Percentiles rank a stretch among this genome's conserved stretches.
phyloP scores from a whole-genome alignment of 2,329 filamentous ascomycete genomes.

The Beauveria pseudobassiana region DNA sequence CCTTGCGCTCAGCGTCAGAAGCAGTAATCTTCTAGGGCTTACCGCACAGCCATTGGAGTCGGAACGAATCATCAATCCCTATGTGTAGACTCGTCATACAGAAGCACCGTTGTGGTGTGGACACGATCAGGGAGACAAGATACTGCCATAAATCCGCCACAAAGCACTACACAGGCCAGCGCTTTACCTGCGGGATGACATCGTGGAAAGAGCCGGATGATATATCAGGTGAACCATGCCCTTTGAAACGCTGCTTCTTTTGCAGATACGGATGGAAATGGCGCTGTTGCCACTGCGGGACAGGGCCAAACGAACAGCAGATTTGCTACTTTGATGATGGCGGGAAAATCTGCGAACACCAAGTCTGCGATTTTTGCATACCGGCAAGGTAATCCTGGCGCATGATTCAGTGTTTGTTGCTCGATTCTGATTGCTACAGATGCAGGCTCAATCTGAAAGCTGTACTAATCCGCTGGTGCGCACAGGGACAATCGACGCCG shows the following conservation, averaged over 20 bases:
- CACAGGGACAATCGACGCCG: background rate
- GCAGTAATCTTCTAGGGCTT: too few species aligned
- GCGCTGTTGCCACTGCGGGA: conserved; percentile 9
- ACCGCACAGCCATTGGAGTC: background rate
- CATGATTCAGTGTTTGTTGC: background rate
- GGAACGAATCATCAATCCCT: background rate
- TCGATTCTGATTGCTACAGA: background rate
- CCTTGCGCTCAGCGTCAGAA: background rate
- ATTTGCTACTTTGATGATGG: background rate
- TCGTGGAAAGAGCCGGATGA: background rate
- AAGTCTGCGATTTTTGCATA: conserved; percentile 2
- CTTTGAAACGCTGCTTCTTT: background rate
- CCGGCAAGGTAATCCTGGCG: background rate
- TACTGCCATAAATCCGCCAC: background rate
- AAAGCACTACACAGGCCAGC: background rate
- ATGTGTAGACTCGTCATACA: background rate
- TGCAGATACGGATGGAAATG: conserved; percentile 2
- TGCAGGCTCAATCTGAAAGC: background rate
- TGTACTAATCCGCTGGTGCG: background rate
- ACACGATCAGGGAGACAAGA: background rate
- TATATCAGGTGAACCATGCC: background rate
- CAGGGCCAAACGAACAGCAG: background rate
- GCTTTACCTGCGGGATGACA: background rate
- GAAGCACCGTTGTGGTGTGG: conserved; percentile 2
- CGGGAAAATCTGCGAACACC: background rate